Evolutionary conservation across 2,329 filamentous ascomycete genomes (phyloP), one percentile per base, ranked within the genome.

Genomic region (Pseudogymnoascus sp.): DNA sequence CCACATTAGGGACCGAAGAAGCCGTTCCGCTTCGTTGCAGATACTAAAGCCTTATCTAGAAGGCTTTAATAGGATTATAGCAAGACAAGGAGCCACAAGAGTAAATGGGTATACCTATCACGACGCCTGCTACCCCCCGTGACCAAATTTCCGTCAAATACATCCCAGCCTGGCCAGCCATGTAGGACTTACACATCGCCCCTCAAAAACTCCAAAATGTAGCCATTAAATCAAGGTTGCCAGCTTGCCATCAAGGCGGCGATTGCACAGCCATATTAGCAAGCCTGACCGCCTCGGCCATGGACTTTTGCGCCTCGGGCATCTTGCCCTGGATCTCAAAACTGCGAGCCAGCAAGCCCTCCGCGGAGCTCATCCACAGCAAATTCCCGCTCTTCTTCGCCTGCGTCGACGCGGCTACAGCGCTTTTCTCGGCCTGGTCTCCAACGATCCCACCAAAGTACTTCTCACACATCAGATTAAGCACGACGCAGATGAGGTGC

Each of bases 401-500:
- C 76, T 90, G 87, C 42, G 82, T 82, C 23, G 82, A 81, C 23
- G 86, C 88, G 0, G 89, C 89, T 66, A 83, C 82, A 4, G 88
- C 87, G 70, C 88, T 90, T 75, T 92, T 92, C 64, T 90, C 80
- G 0, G 89, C 88, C 73, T 92, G 89, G 63, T 89, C 88, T 59
- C 91, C 91, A 92, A 97, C 70, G 4, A 72, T 67, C 58, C 69
- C 68, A 5, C 63, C 63, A 62, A 73, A 74, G 61, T 96, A 89
- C 60, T 86, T 84, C 70, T 83, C 86, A 60, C 89, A 88, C 89
- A 97, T 95, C 66, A 94, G 87, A 67, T 87, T 92, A 64, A 97
- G 83, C 5, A 89, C 87, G 66, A 97, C 89, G 58, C 87, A 87
- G n/a, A 92, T 82, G 61, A 92, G 88, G 66, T 95, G 89, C 30